A percentile compares a stretch with the other conserved stretches of the same genome.
phyloP scores from a whole-genome alignment of 1,284 basidiomycete species.

The Tylopilus sp. region DNA sequence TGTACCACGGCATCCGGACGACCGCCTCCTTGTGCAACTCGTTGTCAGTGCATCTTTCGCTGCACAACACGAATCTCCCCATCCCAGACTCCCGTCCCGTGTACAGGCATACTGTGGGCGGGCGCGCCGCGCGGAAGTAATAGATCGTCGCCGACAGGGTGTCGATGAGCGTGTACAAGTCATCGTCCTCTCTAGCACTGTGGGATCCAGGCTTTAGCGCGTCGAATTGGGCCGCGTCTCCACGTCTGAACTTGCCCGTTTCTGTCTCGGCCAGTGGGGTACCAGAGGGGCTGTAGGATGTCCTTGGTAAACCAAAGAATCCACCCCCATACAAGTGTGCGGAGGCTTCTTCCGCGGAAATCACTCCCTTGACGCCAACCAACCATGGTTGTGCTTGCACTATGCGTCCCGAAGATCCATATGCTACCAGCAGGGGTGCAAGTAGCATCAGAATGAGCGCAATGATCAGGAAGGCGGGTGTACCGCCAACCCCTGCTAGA shows the following conservation, averaged over 20 bases:
- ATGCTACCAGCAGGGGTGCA: constrained; percentile 17
- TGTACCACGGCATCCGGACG: constrained; percentile 20
- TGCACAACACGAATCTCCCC: constrained; percentile 25
- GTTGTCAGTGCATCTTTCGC: constrained; percentile 18
- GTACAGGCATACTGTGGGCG: constrained; percentile 24
- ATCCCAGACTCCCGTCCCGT: constrained; percentile 24
- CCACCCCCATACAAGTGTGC: constrained; percentile 16
- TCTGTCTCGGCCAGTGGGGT: constrained; percentile 14
- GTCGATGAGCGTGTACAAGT: constrained; percentile 29
- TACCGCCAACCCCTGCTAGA: not conserved
- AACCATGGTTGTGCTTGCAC: constrained; percentile 25
- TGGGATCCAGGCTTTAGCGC: not conserved
- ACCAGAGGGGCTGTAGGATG: constrained; percentile 22
- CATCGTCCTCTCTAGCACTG: not conserved
- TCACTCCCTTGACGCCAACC: constrained; percentile 25
- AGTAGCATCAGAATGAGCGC: constrained; percentile 18
- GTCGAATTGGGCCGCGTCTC: constrained; percentile 13
- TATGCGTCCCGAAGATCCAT: constrained; percentile 24
- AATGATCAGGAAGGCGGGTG: not conserved
- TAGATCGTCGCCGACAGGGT: constrained; percentile 26
- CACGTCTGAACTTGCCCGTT: constrained; percentile 15
- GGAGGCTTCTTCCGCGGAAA: constrained; percentile 26
- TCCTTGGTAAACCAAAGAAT: constrained; percentile 12
- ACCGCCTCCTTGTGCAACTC: constrained; percentile 27
- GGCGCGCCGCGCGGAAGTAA: constrained; percentile 23